Evolutionary conservation across 768 basidiomycete genomes (phyloP), one percentile per base, ranked within the genome.

Genomic region (Vararia minispora): DNA sequence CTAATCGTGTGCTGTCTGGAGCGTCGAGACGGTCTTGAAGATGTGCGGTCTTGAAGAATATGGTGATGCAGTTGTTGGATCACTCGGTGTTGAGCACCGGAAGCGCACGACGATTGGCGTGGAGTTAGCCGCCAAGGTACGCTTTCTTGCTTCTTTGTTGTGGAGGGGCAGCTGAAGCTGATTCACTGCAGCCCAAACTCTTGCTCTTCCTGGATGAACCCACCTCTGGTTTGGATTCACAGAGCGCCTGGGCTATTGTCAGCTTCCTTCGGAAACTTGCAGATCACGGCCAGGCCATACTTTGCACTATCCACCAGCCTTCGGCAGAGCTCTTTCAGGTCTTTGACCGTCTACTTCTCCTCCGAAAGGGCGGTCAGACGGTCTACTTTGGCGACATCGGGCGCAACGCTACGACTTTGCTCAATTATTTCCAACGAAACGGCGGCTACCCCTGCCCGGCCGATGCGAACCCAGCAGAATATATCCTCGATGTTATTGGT

Each of bases 191-290:
- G 77, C 89, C 87, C 1, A 74, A 74, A 54, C 62, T 90, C 0
- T 64, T 94, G 0, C 67, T 92, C 13, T 91, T 92, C 65, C 59
- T 89, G 25, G 89, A 91, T 52, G 88, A 92, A 55, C 90, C 90
- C 0, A 92, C 89, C 0, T 60, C 84, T 18, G 87, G 88, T 24
- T 65, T 91, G 12, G 86, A 89, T 54, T 87, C 85, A 3, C 85
- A 88, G 56, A 82, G 78, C 38, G 86, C 87, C 2, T 86, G 85
- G 84, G 78, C 78, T 4, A 86, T 89, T 44, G 62, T 87, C 37
- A 59, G 66, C 2, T 86, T 91, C 62, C 62, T 91, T 30, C 67
- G 79, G 8, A 69, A 76, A 32, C 72, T 91, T 22, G 85, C 87
- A 6, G 71, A 82, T 42, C 74, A 71, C 44, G 89, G 89, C 1